These are phyloP conservation scores for Clathrospora elynae DNA, from an alignment of 2,329 filamentous ascomycete species.

Conservation along the genomic window DNA sequence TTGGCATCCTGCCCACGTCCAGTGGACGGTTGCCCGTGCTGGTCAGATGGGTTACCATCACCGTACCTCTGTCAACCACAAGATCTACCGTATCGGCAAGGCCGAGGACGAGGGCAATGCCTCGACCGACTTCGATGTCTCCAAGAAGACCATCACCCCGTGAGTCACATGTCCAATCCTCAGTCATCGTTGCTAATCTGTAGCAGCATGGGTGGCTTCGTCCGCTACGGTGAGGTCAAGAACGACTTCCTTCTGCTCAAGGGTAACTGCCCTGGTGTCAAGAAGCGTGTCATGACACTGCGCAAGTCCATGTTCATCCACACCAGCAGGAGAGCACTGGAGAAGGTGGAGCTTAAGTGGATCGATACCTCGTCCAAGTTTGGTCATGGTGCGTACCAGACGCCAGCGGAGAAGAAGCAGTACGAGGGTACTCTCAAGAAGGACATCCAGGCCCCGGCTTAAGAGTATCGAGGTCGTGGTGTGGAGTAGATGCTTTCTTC, in stretches of 20 bases:
- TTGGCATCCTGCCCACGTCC: constrained; percentile 99
- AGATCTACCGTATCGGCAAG: constrained; percentile 98
- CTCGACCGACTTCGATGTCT: constrained; percentile 92
- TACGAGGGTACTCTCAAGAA: constrained; percentile 99
- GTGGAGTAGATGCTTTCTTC: constrained; percentile 42
- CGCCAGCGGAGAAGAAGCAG: constrained; percentile 94
- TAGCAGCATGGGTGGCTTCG: constrained; percentile 93
- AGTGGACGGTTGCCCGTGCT: constrained; percentile 99
- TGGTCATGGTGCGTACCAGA: constrained; percentile 99
- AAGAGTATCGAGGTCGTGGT: constrained; percentile 44
- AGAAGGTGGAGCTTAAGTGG: constrained; percentile 99
- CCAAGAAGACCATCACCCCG: constrained; percentile 99
- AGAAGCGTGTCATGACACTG: constrained; percentile 99
- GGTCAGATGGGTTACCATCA: constrained; percentile 99
- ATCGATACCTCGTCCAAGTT: constrained; percentile 99
- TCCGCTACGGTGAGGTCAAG: constrained; percentile 98
- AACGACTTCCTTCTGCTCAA: constrained; percentile 99
- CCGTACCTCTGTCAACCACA: constrained; percentile 99
- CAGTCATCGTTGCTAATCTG: constrained; percentile 45
- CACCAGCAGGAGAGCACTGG: constrained; percentile 91
- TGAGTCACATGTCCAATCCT: constrained; percentile 62
- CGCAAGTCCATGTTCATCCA: constrained; percentile 98
- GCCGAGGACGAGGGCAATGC: constrained; percentile 88
- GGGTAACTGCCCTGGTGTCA: constrained; percentile 95
- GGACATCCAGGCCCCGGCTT: constrained; percentile 70